Conservation (phyloP, 768 basidiomycete species). For the Tremella mesenterica region DNA sequence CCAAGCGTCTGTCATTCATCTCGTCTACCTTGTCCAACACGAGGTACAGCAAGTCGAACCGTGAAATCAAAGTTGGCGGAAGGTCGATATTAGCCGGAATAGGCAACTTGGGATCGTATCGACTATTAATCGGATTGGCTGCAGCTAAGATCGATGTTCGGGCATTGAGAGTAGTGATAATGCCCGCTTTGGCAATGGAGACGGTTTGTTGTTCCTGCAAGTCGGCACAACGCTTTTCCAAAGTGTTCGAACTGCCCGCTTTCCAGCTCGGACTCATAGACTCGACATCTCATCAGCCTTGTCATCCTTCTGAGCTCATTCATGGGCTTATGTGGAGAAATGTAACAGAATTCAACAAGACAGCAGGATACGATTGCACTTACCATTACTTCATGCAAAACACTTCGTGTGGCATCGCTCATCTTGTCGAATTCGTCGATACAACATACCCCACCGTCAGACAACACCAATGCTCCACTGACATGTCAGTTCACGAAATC, state of each 20-base stretch:
- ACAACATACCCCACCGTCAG: conserved; percentile 51
- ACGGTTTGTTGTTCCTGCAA: conserved; percentile 95
- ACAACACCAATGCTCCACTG: conserved; percentile 23
- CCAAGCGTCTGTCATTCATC: conserved; percentile 68
- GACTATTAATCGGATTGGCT: conserved; percentile 92
- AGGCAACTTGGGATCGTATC: conserved; percentile 83
- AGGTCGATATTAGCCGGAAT: conserved; percentile 95
- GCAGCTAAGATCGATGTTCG: conserved; percentile 95
- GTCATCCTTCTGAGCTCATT: no score
- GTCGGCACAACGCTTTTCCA: not conserved
- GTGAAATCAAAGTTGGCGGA: conserved; percentile 92
- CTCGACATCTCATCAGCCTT: no score
- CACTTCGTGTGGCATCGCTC: conserved; percentile 49
- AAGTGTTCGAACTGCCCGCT: no score
- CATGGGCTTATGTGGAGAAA: no score
- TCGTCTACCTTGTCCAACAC: conserved; percentile 94
- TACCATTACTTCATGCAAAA: conserved; percentile 51
- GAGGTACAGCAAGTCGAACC: conserved; percentile 92
- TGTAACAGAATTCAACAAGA: not conserved
- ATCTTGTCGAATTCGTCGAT: conserved; percentile 84
- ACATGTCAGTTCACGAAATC: not conserved
- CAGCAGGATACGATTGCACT: conserved; percentile 1
- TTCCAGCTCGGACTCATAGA: no score
- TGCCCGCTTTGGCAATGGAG: conserved; percentile 97
- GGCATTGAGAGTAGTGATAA: conserved; percentile 95